Percentiles rank a stretch among this genome's conserved stretches.
These are phyloP conservation scores for Trichoderma gamsii DNA, from an alignment of 495 filamentous ascomycete species.

Conservation along the genomic window DNA sequence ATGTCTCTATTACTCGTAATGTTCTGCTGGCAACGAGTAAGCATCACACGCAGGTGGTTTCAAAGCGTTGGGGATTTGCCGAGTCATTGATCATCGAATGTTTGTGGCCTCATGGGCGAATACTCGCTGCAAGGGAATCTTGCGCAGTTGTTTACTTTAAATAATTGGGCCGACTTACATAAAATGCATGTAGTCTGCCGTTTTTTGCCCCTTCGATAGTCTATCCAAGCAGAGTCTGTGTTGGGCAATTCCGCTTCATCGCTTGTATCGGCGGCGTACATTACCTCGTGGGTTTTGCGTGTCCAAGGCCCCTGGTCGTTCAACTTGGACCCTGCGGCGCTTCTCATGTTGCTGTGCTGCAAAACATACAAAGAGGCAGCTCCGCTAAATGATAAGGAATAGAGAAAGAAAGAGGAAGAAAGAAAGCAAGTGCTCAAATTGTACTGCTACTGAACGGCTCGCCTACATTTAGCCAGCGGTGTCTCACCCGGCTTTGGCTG, in stretches of 20 bases:
- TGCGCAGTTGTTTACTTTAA: too few species aligned
- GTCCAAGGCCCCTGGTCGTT: not conserved
- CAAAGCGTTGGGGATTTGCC: not conserved
- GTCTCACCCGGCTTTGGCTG: not conserved
- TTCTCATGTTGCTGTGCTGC: not conserved
- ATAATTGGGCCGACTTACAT: not conserved
- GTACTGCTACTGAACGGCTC: too few species aligned
- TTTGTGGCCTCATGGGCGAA: not conserved
- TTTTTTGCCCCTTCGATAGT: not conserved
- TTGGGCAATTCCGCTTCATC: not conserved
- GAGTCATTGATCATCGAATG: conserved; percentile 1
- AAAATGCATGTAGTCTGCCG: not conserved
- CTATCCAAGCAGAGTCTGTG: not conserved
- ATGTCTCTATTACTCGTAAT: too few species aligned
- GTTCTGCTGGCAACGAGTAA: too few species aligned
- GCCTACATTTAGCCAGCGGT: not conserved
- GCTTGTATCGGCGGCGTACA: not conserved
- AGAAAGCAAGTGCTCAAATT: too few species aligned
- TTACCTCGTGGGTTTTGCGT: not conserved
- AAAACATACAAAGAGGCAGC: not conserved
- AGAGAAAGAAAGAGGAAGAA: too few species aligned
- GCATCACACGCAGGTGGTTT: not conserved
- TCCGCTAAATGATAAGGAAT: not conserved
- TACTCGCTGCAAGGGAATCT: not conserved
- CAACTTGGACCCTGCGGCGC: not conserved